phyloP scores from a whole-genome alignment of 2,329 filamentous ascomycete species.

The Grosmannia penicillata region DNA sequence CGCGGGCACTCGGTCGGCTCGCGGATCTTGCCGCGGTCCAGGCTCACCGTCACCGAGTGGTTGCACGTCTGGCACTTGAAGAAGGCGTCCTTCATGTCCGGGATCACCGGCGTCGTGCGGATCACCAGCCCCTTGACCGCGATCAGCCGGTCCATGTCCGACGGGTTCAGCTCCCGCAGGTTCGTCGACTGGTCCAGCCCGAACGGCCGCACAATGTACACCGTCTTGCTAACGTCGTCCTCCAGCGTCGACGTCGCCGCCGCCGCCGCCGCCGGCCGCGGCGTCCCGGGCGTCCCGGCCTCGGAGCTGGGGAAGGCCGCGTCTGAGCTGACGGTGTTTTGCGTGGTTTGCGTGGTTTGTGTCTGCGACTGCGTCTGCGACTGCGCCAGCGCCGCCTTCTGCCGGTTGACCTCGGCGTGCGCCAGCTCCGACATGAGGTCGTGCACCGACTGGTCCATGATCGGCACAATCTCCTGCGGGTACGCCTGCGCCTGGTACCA shows the following conservation, averaged over 20 bases:
- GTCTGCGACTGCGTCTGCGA: neutral
- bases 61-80: conserved; percentile 92
- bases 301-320: conserved; percentile 72
- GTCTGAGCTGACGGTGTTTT: conserved; percentile 47
- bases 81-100: conserved; percentile 97
- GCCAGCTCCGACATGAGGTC: conserved; percentile 88
- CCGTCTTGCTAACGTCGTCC: conserved; percentile 62
- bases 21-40: conserved; percentile 90
- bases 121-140: conserved; percentile 94
- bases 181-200: conserved; percentile 80
- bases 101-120: conserved; percentile 86
- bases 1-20: conserved; percentile 87
- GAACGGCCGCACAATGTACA: conserved; percentile 80
- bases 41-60: conserved; percentile 76
- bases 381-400: conserved; percentile 33
- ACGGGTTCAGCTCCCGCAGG: conserved; percentile 84
- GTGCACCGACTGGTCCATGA: conserved; percentile 91
- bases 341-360: neutral
- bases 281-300: conserved; percentile 33
- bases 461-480: conserved; percentile 86
- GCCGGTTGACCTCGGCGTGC: conserved; percentile 58
- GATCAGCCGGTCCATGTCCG: conserved; percentile 93
- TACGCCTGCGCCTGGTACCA: conserved; percentile 94
- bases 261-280: conserved; percentile 16
- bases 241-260: conserved; percentile 40